These are phyloP conservation scores for Sclerotiophoma versabilis DNA, from an alignment of 2,329 filamentous ascomycete genomes.

Conservation along the genomic window DNA sequence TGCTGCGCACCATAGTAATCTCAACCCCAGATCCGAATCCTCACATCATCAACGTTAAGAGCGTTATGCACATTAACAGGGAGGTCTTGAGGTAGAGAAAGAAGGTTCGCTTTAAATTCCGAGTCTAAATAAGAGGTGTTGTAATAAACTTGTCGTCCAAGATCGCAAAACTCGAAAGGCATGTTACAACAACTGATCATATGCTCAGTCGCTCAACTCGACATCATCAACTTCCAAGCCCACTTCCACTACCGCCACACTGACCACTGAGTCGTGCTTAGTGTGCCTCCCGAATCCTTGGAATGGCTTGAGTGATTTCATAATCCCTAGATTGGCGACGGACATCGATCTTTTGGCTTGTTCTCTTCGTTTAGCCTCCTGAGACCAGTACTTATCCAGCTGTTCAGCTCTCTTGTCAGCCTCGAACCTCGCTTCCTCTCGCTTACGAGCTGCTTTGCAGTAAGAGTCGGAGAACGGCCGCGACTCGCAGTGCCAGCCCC, in stretches of 20 bases:
- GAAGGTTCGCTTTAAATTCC: no score
- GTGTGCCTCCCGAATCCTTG: conserved; percentile 10
- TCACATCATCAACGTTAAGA: no score
- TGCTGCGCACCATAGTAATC: no score
- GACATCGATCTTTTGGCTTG: conserved; percentile 10
- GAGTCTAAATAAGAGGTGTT: no score
- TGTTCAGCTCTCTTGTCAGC: conserved; percentile 20
- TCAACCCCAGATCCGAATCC: no score
- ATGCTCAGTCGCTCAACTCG: conserved; percentile 11
- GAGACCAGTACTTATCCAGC: conserved; percentile 20
- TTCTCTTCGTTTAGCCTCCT: conserved; percentile 12
- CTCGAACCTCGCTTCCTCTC: conserved; percentile 23
- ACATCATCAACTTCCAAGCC: conserved; percentile 10
- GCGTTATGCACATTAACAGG: no score
- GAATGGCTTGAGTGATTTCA: conserved; percentile 15
- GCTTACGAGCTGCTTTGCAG: conserved; percentile 21
- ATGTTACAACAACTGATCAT: no score
- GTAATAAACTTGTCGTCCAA: no score
- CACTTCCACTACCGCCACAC: conserved; percentile 11
- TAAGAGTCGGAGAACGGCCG: conserved; percentile 24
- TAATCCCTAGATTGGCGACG: conserved; percentile 4
- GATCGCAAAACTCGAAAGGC: no score
- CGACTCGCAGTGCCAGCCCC: conserved; percentile 28
- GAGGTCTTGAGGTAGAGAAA: no score
- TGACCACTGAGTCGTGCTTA: conserved; percentile 19